These are phyloP conservation scores for Podospora pseudopauciseta DNA, from an alignment of 495 filamentous ascomycete species.

Conservation along the genomic window DNA sequence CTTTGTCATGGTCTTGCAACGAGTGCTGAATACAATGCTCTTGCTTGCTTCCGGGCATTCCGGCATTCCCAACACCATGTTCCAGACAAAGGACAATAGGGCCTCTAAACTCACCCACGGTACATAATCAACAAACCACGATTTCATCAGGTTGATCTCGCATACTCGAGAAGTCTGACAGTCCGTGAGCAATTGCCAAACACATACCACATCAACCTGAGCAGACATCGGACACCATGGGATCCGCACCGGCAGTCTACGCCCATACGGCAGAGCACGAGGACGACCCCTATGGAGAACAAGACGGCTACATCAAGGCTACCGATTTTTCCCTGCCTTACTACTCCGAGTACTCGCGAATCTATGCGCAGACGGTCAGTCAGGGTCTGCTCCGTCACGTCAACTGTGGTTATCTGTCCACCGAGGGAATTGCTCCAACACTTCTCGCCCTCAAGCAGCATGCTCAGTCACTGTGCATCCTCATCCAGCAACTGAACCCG, in stretches of 20 bases:
- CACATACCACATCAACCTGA: background rate
- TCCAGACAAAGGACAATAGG: background rate
- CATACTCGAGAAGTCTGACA: background rate
- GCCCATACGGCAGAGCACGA: slow-evolving; percentile 30
- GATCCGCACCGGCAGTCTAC: background rate
- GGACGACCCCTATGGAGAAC: slow-evolving; percentile 24
- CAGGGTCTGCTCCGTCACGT: slow-evolving; percentile 36
- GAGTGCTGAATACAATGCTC: background rate
- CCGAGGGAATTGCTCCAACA: slow-evolving; percentile 42
- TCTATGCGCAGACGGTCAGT: slow-evolving; percentile 18
- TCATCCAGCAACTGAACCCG: slow-evolving; percentile 46
- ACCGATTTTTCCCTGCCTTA: slow-evolving; percentile 36
- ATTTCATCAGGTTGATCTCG: background rate
- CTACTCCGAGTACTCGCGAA: slow-evolving; percentile 28
- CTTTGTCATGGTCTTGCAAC: background rate
- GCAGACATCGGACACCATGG: background rate
- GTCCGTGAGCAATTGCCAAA: background rate
- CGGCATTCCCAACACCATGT: background rate
- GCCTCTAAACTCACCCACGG: background rate
- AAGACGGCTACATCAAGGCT: slow-evolving; percentile 31
- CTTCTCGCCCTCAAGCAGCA: slow-evolving; percentile 53
- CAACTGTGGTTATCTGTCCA: slow-evolving; percentile 53
- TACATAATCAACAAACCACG: background rate
- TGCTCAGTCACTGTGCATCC: slow-evolving; percentile 47
- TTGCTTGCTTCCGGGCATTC: background rate